A percentile compares a stretch with the other conserved stretches of the same genome.
Evolutionary conservation across 2,329 filamentous ascomycete genomes (phyloP).

Genomic region (Aphanocladium album): DNA sequence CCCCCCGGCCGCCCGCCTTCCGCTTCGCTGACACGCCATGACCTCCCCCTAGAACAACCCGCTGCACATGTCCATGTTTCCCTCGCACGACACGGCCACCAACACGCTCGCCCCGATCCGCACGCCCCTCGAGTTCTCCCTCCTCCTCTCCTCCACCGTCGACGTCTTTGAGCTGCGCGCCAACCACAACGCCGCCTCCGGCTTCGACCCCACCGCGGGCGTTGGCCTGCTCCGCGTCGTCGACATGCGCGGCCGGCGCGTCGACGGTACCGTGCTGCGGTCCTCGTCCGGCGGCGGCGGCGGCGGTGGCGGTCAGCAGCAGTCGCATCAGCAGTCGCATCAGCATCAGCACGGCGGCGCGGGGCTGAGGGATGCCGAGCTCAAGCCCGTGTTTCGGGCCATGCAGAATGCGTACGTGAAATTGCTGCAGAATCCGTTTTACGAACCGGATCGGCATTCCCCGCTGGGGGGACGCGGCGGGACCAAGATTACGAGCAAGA

Average conservation of each 20-base stretch:
- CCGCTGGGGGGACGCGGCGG: conserved; percentile 51
- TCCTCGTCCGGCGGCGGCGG: conserved; percentile 6
- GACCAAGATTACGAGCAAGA: conserved; percentile 73
- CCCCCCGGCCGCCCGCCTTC: conserved; percentile 73
- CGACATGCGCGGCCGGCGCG: conserved; percentile 74
- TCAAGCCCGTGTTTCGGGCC: conserved; percentile 85
- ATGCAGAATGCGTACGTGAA: conserved; percentile 90
- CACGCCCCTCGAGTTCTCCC: conserved; percentile 81
- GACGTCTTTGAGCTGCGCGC: conserved; percentile 89
- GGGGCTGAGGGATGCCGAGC: conserved; percentile 76
- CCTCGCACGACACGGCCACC: conserved; percentile 58
- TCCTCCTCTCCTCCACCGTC: conserved; percentile 83
- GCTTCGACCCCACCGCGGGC: conserved; percentile 64
- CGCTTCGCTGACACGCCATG: conserved; percentile 11
- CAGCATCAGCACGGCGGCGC: conserved; percentile 35
- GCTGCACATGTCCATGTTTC: conserved; percentile 87
- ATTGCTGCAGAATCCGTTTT: conserved; percentile 91
- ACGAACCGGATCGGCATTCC: conserved; percentile 77
- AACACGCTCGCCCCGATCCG: conserved; percentile 53
- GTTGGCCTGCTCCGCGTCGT: conserved; percentile 88
- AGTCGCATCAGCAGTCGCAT: too few species aligned
- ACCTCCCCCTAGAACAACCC: conserved; percentile 72
- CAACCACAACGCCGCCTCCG: conserved; percentile 55
- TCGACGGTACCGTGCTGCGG: conserved; percentile 29
- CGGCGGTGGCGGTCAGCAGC: conserved; percentile 20